Conservation (phyloP, 2,329 filamentous ascomycete species). For the Sporothrix variecibatus region DNA sequence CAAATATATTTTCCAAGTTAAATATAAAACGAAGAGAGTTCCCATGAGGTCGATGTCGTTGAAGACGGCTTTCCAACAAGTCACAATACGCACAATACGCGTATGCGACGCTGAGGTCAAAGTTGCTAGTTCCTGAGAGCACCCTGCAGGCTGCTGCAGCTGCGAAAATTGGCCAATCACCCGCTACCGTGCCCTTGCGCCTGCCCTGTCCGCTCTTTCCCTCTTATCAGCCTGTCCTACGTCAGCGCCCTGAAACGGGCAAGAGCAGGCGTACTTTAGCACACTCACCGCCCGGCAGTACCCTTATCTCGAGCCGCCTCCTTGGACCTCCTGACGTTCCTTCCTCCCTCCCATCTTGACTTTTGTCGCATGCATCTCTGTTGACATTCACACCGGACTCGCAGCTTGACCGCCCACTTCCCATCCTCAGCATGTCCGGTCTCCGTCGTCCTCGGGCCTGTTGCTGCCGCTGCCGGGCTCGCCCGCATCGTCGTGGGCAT, state of each 20-base stretch:
- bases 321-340: neutral
- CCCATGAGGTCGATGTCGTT: neutral
- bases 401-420: too few relatives aligned
- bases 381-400: neutral
- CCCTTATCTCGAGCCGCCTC: constrained; percentile 25
- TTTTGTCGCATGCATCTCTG: neutral
- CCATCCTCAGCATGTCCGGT: constrained; percentile 38
- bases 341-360: neutral
- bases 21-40: neutral
- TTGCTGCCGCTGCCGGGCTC: constrained; percentile 60
- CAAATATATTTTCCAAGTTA: neutral
- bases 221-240: neutral
- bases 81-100: neutral
- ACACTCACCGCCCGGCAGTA: constrained; percentile 28
- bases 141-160: neutral
- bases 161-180: neutral
- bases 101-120: neutral
- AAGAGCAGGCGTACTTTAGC: neutral
- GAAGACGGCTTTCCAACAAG: neutral
- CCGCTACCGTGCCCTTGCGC: neutral
- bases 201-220: neutral
- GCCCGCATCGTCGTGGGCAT: constrained; percentile 69
- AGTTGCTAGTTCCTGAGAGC: neutral
- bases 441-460: constrained; percentile 45
- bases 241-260: constrained; percentile 11